Evolutionary conservation across 2,329 filamentous ascomycete species (phyloP).

Genomic region (Blumeriella jaapii): DNA sequence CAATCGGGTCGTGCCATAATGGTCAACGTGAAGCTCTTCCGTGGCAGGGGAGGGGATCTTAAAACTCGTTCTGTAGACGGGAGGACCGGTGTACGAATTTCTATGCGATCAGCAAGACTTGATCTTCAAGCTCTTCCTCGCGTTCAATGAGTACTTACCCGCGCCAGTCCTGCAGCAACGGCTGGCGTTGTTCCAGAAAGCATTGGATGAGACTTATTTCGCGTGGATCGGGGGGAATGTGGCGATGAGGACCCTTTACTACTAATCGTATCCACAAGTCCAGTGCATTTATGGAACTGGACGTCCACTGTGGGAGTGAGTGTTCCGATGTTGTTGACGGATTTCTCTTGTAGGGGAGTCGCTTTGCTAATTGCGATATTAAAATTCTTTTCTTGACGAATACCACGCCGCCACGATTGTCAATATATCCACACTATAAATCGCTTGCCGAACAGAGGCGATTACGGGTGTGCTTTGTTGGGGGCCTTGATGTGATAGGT

Average conservation of each 20-base stretch:
- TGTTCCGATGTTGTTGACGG: conserved; percentile 1
- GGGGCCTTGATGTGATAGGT: conserved; percentile 3
- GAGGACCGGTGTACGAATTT: conserved; percentile 43
- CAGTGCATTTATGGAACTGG: conserved; percentile 64
- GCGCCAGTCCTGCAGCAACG: conserved; percentile 39
- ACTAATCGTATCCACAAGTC: conserved; percentile 69
- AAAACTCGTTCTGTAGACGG: conserved; percentile 33
- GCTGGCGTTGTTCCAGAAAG: conserved; percentile 40
- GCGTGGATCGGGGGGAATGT: conserved; percentile 66
- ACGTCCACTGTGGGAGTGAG: conserved; percentile 56
- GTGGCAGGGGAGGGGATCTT: background rate
- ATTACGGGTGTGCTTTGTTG: conserved; percentile 48
- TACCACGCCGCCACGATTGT: conserved; percentile 59
- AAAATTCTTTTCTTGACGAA: conserved; percentile 68
- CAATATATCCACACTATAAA: conserved; percentile 69
- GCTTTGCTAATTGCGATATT: background rate
- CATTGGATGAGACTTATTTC: conserved; percentile 64
- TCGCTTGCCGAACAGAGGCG: conserved; percentile 61
- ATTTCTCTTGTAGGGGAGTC: background rate
- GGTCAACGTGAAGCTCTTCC: conserved; percentile 6
- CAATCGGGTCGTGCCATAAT: conserved; percentile 64
- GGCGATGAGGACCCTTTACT: conserved; percentile 59
- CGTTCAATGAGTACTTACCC: conserved; percentile 61
- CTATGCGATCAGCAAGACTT: conserved; percentile 37
- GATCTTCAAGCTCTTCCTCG: conserved; percentile 45